phyloP scores from a whole-genome alignment of 2,329 filamentous ascomycete genomes.

The Pleoardoris graminearum region DNA sequence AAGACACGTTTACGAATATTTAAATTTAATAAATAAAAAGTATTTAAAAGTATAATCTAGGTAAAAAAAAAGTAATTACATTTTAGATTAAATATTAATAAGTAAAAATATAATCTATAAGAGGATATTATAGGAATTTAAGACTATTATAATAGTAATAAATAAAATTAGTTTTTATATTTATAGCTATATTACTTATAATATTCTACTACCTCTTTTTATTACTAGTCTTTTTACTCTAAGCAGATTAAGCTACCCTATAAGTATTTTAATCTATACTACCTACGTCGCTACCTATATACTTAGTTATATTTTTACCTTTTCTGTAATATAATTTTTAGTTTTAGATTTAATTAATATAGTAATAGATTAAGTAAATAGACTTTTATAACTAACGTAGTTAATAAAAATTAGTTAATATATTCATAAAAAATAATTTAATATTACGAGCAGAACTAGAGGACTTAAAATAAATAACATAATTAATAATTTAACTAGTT shows the following conservation, averaged over 20 bases:
- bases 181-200: no score
- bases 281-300: constrained; percentile 19
- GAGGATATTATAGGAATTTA: constrained; percentile 6
- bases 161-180: no score
- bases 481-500: constrained; percentile 23
- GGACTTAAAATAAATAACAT: constrained; percentile 18
- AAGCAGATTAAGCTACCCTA: constrained; percentile 6
- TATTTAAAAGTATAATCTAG: no score
- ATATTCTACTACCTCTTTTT: not conserved
- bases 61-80: constrained; percentile 13
- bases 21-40: no score
- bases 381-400: constrained; percentile 19
- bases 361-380: constrained; percentile 18
- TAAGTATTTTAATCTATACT: constrained; percentile 13
- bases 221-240: constrained; percentile 7
- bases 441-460: constrained; percentile 16
- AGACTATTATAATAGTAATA: not conserved
- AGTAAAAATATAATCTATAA: constrained; percentile 12
- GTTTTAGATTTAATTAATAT: constrained; percentile 23
- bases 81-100: constrained; percentile 10
- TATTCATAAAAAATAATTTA: constrained; percentile 17
- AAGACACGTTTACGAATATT: no score
- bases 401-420: constrained; percentile 19
- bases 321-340: constrained; percentile 18
- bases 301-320: constrained; percentile 22